Evolutionary conservation across 1,284 basidiomycete species (phyloP), one percentile per base, ranked within the genome.

Genomic region (Marasmius sp.): DNA sequence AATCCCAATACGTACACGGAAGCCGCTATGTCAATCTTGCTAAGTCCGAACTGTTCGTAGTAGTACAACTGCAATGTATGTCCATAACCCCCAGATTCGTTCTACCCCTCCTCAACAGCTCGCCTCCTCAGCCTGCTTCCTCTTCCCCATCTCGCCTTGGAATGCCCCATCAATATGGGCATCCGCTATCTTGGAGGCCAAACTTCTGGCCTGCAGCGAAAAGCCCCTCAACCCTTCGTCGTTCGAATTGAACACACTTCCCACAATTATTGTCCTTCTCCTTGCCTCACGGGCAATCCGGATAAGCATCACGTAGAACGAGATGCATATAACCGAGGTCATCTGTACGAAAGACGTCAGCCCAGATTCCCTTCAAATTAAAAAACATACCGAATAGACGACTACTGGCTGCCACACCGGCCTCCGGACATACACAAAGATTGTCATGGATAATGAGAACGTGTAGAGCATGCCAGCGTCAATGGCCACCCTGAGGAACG

Each of bases 391-490:
- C 11, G 16, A 18, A n/a, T 10, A 8, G 2, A 47, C 16, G 20
- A 47, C 16, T 14, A 47, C 45, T 2, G 16, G 8, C 6, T 10
- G 16, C 45, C 45, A 47, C 4, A n/a, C 16, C 11, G 45, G 8
- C 9, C 20, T 47, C 8, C 45, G 7, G 6, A 47, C 45, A n/a
- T 18, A 47, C 14, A 8, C 11, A 8, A 20, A 16, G n/a, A 47
- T 47, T 2, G 45, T 47, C 16, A n/a, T 2, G 45, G 45, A 47
- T 8, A 47, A n/a, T n/a, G 45, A 10, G 16, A 47, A 18, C n/a
- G 45, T 47, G 45, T 59, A 59, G n/a, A 59, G 16, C 3, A 59
- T 14, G 9, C 57, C 57, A 18, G 57, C 38, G 39, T 59, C 57
- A 11, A 59, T 59, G 6, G 50, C 57, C 9, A 59, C 48, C 12